phyloP scores from a whole-genome alignment of 495 filamentous ascomycete species.

The Staphylotrichum tortipilum region DNA sequence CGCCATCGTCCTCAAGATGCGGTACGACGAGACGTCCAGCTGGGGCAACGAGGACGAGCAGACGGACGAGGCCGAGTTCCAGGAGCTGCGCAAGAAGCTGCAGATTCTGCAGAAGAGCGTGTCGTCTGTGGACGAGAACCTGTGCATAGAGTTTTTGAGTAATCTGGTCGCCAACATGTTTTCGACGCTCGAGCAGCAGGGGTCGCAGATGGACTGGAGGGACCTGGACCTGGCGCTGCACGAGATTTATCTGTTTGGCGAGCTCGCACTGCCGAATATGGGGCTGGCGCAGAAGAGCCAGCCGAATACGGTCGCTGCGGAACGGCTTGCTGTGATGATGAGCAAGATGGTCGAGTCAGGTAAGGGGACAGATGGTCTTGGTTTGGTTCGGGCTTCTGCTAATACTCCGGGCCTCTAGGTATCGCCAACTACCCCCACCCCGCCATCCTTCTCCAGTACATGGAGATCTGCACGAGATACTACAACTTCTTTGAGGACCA shows the following conservation, averaged over 20 bases:
- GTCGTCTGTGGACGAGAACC: conserved; percentile 69
- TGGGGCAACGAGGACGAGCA: conserved; percentile 94
- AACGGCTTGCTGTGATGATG: conserved; percentile 83
- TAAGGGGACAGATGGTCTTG: conserved; percentile 31
- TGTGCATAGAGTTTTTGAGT: conserved; percentile 79
- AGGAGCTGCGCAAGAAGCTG: conserved; percentile 80
- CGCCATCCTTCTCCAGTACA: conserved; percentile 86
- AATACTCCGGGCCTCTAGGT: conserved; percentile 48
- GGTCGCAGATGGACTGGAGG: conserved; percentile 77
- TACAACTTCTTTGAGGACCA: conserved; percentile 85
- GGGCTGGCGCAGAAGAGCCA: conserved; percentile 75
- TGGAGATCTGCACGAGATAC: conserved; percentile 96
- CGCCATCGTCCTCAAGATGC: conserved; percentile 89
- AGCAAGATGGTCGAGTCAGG: conserved; percentile 85
- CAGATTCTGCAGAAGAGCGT: conserved; percentile 85
- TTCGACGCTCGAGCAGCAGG: conserved; percentile 58
- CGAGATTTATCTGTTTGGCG: conserved; percentile 95
- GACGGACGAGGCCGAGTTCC: conserved; percentile 97
- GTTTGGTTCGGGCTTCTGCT: neutral
- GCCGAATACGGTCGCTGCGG: conserved; percentile 64
- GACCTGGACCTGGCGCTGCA: conserved; percentile 93
- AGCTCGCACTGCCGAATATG: conserved; percentile 74
- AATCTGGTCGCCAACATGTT: conserved; percentile 79
- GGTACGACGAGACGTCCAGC: conserved; percentile 85
- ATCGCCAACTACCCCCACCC: conserved; percentile 82